Percentiles rank a stretch among this genome's conserved stretches.
phyloP scores from a whole-genome alignment of 1,284 basidiomycete species.

The Cutaneotrichosporon sp. region DNA sequence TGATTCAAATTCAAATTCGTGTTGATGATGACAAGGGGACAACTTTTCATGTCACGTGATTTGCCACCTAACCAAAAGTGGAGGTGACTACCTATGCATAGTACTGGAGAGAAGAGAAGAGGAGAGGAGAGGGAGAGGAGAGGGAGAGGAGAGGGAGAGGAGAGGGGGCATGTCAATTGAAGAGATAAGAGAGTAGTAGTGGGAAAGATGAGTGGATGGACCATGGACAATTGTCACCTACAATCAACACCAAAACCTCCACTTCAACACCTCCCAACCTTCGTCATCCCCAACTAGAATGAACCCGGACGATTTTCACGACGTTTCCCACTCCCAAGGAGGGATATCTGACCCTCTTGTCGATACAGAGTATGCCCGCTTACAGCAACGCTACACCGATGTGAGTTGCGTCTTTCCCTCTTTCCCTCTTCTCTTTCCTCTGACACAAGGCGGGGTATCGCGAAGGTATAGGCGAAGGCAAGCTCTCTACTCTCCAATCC shows the following conservation, averaged over 20 bases:
- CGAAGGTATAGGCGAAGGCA: constrained; percentile 59
- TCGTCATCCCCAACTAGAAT: too few species aligned
- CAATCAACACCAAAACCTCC: background rate
- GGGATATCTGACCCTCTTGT: constrained; percentile 43
- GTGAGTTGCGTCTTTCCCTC: constrained; percentile 32
- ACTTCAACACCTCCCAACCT: background rate
- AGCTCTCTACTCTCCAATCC: constrained; percentile 56
- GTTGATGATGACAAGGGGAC: background rate
- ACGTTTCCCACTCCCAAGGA: constrained; percentile 31
- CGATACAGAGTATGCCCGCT: constrained; percentile 44
- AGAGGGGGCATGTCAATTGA: too few species aligned
- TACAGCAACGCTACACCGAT: constrained; percentile 49
- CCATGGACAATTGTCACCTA: too few species aligned
- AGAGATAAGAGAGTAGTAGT: too few species aligned
- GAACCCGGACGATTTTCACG: constrained; percentile 46
- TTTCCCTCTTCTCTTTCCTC: background rate
- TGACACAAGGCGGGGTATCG: constrained; percentile 57
- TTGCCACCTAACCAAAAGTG: constrained; percentile 15
- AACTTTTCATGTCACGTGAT: constrained; percentile 24
- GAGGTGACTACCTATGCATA: too few species aligned
- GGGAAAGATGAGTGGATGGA: too few species aligned
- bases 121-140: too few species aligned
- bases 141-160: too few species aligned
- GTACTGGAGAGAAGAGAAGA: too few species aligned
- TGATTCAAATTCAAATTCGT: background rate